Conservation (phyloP, 1,284 basidiomycete genomes). For the Earliella scabrosa region DNA sequence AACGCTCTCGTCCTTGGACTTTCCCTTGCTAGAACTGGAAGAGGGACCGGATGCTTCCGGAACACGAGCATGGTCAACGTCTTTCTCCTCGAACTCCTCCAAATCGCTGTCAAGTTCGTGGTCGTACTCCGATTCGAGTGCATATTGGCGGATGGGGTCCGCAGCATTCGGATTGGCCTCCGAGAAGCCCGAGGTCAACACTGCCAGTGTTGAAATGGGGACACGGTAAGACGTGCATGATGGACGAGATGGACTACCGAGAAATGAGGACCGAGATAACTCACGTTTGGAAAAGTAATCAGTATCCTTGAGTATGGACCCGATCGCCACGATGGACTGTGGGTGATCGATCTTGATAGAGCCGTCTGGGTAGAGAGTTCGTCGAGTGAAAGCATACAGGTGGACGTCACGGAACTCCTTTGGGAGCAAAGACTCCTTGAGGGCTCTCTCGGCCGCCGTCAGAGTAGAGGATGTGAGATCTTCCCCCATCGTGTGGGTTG, state of each 20-base stretch:
- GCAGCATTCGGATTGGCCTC: conserved; percentile 9
- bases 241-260: neutral
- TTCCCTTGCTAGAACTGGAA: neutral
- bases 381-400: conserved; percentile 28
- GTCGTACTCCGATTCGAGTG: conserved; percentile 26
- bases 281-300: conserved; percentile 29
- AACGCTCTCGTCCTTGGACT: neutral
- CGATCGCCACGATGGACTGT: conserved; percentile 21
- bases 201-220: conserved; percentile 3
- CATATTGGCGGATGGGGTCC: conserved; percentile 4
- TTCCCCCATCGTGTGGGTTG: too few species aligned
- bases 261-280: neutral
- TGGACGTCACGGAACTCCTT: conserved; percentile 26
- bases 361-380: conserved; percentile 6
- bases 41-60: too few species aligned
- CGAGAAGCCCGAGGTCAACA: conserved; percentile 28
- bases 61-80: too few species aligned
- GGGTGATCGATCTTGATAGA: conserved; percentile 21
- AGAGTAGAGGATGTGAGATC: neutral
- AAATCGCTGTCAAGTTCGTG: conserved; percentile 34
- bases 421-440: conserved; percentile 15
- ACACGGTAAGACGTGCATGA: neutral
- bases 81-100: conserved; percentile 24
- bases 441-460: conserved; percentile 10
- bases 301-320: conserved; percentile 23